phyloP scores from a whole-genome alignment of 305 asterid genomes.

The Fraxinus floribunda region DNA sequence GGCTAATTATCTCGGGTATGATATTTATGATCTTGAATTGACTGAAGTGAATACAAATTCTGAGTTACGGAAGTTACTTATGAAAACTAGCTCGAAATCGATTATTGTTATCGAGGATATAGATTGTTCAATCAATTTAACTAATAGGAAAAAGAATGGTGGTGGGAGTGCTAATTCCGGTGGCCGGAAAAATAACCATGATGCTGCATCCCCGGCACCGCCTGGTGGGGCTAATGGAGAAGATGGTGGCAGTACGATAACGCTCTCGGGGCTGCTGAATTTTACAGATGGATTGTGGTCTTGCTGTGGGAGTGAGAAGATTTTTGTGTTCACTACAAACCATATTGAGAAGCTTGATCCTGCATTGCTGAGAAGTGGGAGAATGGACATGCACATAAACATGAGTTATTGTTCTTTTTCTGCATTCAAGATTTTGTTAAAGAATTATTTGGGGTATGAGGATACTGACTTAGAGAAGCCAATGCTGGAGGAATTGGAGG shows the following conservation, averaged over 20 bases:
- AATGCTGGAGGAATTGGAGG: slow-evolving; percentile 33
- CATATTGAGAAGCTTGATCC: slow-evolving; percentile 77
- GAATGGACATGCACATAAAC: slow-evolving; percentile 89
- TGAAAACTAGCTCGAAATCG: slow-evolving; percentile 84
- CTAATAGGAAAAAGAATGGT: slow-evolving; percentile 45
- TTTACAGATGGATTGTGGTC: slow-evolving; percentile 92
- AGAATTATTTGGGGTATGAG: slow-evolving; percentile 60
- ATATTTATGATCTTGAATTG: slow-evolving; percentile 77
- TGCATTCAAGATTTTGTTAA: slow-evolving; percentile 58
- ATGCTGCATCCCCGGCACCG: slow-evolving; percentile 22
- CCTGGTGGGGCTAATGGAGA: slow-evolving; percentile 31
- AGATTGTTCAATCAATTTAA: slow-evolving; percentile 72
- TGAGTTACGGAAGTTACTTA: slow-evolving; percentile 70
- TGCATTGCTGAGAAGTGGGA: slow-evolving; percentile 74
- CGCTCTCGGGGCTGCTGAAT: slow-evolving; percentile 71
- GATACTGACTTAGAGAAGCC: slow-evolving; percentile 37
- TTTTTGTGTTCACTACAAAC: slow-evolving; percentile 80
- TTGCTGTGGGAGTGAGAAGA: slow-evolving; percentile 83
- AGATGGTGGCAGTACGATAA: slow-evolving; percentile 58
- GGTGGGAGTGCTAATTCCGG: slow-evolving; percentile 15
- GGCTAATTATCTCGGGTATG: slow-evolving; percentile 83
- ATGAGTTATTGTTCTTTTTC: slow-evolving; percentile 71
- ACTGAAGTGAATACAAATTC: slow-evolving; percentile 79
- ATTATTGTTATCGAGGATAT: slow-evolving; percentile 90
- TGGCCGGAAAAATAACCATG: slow-evolving; percentile 21